A percentile compares a stretch with the other conserved stretches of the same genome.
Evolutionary conservation across 2,329 filamentous ascomycete species (phyloP).

Genomic region (Cucurbitaria berberidis): DNA sequence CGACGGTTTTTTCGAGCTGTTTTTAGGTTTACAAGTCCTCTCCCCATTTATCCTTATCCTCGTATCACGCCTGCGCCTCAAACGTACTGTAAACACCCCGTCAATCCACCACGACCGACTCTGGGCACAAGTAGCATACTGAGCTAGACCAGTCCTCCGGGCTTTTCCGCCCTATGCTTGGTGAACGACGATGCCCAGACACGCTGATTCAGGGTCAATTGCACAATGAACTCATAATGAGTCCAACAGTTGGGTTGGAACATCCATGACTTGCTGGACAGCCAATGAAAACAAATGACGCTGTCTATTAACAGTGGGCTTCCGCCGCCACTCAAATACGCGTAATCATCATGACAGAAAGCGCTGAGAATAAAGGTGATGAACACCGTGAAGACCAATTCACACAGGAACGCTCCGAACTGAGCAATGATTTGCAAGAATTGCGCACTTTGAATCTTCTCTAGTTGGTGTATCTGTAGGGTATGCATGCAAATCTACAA

Average conservation of each 20-base stretch:
- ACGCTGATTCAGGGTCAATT: not conserved
- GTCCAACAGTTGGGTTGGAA: not conserved
- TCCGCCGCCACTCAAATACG: constrained; percentile 8
- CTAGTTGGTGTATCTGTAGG: not conserved
- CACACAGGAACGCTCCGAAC: not conserved
- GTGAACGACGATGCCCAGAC: not conserved
- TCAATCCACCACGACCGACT: constrained; percentile 14
- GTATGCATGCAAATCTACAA: not conserved
- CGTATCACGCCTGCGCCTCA: too few relatives aligned
- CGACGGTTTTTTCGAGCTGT: not conserved
- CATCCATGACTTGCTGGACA: not conserved
- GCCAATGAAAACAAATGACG: not conserved
- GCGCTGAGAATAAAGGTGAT: not conserved
- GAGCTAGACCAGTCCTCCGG: not conserved
- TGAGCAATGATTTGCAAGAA: not conserved
- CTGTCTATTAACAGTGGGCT: not conserved
- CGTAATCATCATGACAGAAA: not conserved
- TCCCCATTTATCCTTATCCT: not conserved
- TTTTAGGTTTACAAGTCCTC: not conserved
- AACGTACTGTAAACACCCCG: constrained; percentile 26
- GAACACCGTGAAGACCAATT: too few relatives aligned
- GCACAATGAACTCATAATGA: not conserved
- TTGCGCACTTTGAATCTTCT: not conserved
- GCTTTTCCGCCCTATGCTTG: constrained; percentile 5
- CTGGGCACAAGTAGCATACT: constrained; percentile 2